phyloP scores from a whole-genome alignment of 345 rosid species.

The Eucalyptus marginata region DNA sequence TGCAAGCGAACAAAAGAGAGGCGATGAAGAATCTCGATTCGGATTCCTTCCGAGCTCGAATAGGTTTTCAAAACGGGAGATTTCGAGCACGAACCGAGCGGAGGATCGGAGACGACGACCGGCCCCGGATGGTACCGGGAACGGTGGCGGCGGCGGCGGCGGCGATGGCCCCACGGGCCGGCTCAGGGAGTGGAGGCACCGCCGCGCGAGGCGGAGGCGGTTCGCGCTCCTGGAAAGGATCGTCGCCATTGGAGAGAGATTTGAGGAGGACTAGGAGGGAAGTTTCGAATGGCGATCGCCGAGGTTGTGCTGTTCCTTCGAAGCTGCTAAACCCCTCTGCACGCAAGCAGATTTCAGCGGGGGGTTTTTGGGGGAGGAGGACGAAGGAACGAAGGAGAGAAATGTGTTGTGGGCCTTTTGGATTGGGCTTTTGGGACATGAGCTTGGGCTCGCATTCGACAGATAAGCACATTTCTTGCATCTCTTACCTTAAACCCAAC shows the following conservation, averaged over 20 bases:
- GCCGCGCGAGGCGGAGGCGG: slow-evolving; percentile 13
- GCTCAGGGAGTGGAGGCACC: slow-evolving; percentile 1
- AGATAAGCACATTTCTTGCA: neutral
- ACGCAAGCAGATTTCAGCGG: neutral
- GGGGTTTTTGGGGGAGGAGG: neutral
- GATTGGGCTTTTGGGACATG: neutral
- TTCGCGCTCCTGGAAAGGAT: slow-evolving; percentile 26
- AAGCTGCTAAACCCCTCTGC: neutral
- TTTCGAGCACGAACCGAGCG: slow-evolving; percentile 22
- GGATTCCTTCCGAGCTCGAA: neutral
- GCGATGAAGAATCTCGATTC: neutral
- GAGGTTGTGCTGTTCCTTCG: neutral
- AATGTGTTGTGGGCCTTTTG: neutral
- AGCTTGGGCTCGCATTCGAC: neutral
- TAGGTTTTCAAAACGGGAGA: neutral
- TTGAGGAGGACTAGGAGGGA: neutral
- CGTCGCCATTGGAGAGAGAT: slow-evolving; percentile 32
- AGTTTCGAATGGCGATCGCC: neutral
- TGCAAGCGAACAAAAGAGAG: neutral
- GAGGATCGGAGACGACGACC: neutral
- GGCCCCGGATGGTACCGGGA: slow-evolving; percentile 2
- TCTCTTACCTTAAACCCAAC: neutral
- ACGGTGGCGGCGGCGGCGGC: slow-evolving; percentile 6
- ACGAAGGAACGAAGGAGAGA: neutral
- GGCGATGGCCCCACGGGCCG: slow-evolving; percentile 1